Conservation (phyloP, 495 filamentous ascomycete genomes). For the Neurospora terricola region DNA sequence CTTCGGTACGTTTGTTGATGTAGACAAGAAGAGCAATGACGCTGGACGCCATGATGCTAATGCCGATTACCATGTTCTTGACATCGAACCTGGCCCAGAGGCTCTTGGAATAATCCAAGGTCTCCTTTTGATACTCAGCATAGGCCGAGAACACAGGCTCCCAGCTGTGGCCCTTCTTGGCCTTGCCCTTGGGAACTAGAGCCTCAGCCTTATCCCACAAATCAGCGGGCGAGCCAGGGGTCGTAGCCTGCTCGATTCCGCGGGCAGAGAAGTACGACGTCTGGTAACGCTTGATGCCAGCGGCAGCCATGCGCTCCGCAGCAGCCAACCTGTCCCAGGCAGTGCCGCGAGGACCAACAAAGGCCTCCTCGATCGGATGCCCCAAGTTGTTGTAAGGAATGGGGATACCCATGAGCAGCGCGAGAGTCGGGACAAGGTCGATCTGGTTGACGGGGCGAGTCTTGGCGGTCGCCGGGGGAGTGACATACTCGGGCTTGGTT, state of each 20-base stretch:
- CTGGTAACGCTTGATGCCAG: conserved; percentile 86
- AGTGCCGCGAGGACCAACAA: conserved; percentile 55
- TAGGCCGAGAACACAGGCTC: conserved; percentile 46
- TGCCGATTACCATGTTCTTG: conserved; percentile 70
- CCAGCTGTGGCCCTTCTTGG: conserved; percentile 22
- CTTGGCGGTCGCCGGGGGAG: conserved; percentile 65
- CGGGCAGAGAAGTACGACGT: conserved; percentile 45
- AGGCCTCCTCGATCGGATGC: conserved; percentile 86
- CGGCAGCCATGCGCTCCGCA: conserved; percentile 67
- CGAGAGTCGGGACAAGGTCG: conserved; percentile 85
- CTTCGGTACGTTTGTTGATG: conserved; percentile 38
- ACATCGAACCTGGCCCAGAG: conserved; percentile 91
- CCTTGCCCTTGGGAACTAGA: conserved; percentile 14
- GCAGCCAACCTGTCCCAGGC: conserved; percentile 65
- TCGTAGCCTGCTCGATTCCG: conserved; percentile 49
- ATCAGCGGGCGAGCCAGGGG: conserved; percentile 41
- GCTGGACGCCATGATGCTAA: conserved; percentile 56
- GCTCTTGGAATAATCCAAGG: conserved; percentile 65
- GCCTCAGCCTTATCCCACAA: conserved; percentile 46
- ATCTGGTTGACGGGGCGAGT: conserved; percentile 85
- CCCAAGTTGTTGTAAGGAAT: conserved; percentile 98
- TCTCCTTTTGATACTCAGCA: conserved; percentile 65
- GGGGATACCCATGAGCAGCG: conserved; percentile 77
- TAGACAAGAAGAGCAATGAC: conserved; percentile 61
- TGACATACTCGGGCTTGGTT: conserved; percentile 46